These are phyloP conservation scores for Kuraishia borneana DNA, from an alignment of 805 yeast species.

Conservation along the genomic window DNA sequence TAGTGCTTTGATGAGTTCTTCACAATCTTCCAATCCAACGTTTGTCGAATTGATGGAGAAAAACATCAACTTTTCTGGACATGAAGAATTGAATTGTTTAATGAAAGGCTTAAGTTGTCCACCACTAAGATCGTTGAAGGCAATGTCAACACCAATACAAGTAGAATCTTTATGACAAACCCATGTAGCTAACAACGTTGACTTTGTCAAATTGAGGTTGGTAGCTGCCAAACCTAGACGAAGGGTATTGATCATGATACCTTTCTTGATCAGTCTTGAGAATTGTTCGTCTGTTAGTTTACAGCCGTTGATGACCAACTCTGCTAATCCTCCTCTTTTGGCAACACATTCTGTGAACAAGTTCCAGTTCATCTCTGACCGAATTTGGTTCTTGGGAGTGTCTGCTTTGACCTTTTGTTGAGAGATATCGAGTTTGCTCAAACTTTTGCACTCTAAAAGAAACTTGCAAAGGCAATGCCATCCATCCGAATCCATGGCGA, in stretches of 20 bases:
- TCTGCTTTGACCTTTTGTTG: slow-evolving; percentile 42
- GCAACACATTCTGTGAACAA: slow-evolving; percentile 30
- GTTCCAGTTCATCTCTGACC: slow-evolving; percentile 45
- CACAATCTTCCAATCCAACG: slow-evolving; percentile 24
- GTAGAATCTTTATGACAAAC: slow-evolving; percentile 28
- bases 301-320: slow-evolving; percentile 47
- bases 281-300: slow-evolving; percentile 31
- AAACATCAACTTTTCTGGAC: slow-evolving; percentile 25
- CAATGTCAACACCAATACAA: slow-evolving; percentile 46
- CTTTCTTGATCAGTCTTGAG: slow-evolving; percentile 25
- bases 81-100: slow-evolving; percentile 23
- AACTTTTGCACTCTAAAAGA: slow-evolving; percentile 25
- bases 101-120: slow-evolving; percentile 37
- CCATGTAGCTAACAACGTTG: slow-evolving; percentile 35
- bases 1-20: slow-evolving; percentile 26
- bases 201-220: slow-evolving; percentile 30
- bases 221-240: slow-evolving; percentile 44
- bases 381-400: slow-evolving; percentile 21
- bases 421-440: slow-evolving; percentile 43
- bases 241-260: slow-evolving; percentile 30
- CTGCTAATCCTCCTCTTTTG: slow-evolving; percentile 41
- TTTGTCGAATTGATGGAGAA: slow-evolving; percentile 43
- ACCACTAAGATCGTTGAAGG: slow-evolving; percentile 37
- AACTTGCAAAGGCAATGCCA: slow-evolving; percentile 43
- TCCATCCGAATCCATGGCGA: slow-evolving; percentile 38